Conservation (phyloP, 768 basidiomycete species). For the Astraeus odoratus region DNA sequence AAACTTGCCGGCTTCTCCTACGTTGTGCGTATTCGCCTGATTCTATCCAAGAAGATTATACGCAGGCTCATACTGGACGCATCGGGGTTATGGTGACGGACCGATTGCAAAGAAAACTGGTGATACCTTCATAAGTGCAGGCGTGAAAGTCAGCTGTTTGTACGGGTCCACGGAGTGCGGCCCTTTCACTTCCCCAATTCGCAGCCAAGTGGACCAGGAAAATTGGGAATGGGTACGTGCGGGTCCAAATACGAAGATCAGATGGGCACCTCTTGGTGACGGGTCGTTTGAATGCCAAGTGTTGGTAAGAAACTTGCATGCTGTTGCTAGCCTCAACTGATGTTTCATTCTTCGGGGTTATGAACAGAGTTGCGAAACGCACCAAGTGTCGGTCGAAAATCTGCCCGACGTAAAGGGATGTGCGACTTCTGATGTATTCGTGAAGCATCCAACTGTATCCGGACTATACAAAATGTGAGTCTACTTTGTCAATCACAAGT, state of each 20-base stretch:
- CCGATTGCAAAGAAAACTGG: constrained; percentile 31
- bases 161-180: constrained; percentile 38
- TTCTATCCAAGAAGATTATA: neutral
- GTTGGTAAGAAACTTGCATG: constrained; percentile 23
- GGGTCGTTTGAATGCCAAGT: constrained; percentile 33
- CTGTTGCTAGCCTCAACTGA: neutral
- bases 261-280: constrained; percentile 32
- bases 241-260: constrained; percentile 14
- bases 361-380: constrained; percentile 20
- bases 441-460: constrained; percentile 36
- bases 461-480: constrained; percentile 39
- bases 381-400: constrained; percentile 28
- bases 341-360: neutral
- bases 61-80: neutral
- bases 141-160: constrained; percentile 25
- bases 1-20: constrained; percentile 9
- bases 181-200: constrained; percentile 9
- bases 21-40: constrained; percentile 12
- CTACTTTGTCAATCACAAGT: neutral
- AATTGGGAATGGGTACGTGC: constrained; percentile 31
- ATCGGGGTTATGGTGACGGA: constrained; percentile 30
- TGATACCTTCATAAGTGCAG: constrained; percentile 25
- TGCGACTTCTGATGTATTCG: constrained; percentile 37
- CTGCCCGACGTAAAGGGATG: constrained; percentile 34
- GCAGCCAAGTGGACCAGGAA: constrained; percentile 14